Evolutionary conservation across 2,329 filamentous ascomycete genomes (phyloP), one percentile per base, ranked within the genome.

Genomic region (Xylaria sp.): DNA sequence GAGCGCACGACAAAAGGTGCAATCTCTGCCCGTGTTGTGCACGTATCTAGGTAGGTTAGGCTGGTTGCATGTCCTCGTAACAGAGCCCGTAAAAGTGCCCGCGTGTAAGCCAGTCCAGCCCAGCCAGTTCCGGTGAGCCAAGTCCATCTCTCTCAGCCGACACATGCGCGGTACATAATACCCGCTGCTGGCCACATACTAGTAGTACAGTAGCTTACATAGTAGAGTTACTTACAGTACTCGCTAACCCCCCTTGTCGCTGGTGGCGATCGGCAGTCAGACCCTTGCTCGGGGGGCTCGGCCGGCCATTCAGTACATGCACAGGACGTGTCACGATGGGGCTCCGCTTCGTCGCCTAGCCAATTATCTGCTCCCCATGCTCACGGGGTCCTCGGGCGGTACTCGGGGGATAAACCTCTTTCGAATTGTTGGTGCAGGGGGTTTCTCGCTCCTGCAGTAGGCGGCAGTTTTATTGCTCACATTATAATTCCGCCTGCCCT

Each of bases 251-350:
- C 60, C 60, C n/a, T 56, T 56, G 32, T 44, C 50, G 48, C 50
- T 32, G 41, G 28, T 55, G 48, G 39, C 48, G 52, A 52, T 52
- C 66, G 66, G 66, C 62, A 69, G 51, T 61, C 51, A 7, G 34
- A 57, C 23, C 63, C 58, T 58, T 46, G 63, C 44, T 46, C 44
- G 51, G 34, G 57, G 50, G 57, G 62, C 62, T 65, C 41, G 51
- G 50, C 56, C 56, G 50, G 46, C 12, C 23, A 15, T 58, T 12
- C 41, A 15, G 20, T 52, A 12, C 23, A 32, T 46, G 32, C 37
- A 63, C 65, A 62, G 34, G 52, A 18, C 55, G 48, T 51, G 52
- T 41, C 65, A 56, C 62, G 62, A 56, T 15, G 20, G 61, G 62
- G 41, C 57, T 69, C 57, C 57, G 62, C 25, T 37, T 62, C 57